These are phyloP conservation scores for Geranium incanum DNA, from an alignment of 441 rosid genomes.

Conservation along the genomic window DNA sequence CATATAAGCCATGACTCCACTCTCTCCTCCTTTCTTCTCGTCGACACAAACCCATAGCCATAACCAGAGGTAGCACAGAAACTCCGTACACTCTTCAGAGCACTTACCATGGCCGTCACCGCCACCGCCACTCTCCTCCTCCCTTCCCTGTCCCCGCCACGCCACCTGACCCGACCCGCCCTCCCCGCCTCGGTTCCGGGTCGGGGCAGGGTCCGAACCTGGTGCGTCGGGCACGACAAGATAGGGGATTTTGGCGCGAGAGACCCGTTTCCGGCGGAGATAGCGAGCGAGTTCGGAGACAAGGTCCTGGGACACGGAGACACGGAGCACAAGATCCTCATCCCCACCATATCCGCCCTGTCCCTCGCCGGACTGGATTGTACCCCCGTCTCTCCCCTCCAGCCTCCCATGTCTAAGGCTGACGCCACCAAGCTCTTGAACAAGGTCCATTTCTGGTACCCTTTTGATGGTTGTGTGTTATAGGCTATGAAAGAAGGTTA, in stretches of 20 bases:
- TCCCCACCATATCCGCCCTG: slow-evolving; percentile 59
- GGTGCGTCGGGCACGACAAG: slow-evolving; percentile 34
- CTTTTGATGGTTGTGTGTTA: not conserved
- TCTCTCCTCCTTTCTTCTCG: not conserved
- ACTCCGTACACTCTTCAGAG: not conserved
- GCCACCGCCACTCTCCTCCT: slow-evolving; percentile 19
- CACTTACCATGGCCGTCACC: slow-evolving; percentile 25
- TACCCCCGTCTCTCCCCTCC: slow-evolving; percentile 56
- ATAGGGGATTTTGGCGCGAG: slow-evolving; percentile 80
- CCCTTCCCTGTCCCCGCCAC: slow-evolving; percentile 21
- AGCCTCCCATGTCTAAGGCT: slow-evolving; percentile 48
- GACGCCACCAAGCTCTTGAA: slow-evolving; percentile 53
- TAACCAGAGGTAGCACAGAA: not conserved
- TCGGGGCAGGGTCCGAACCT: slow-evolving; percentile 22
- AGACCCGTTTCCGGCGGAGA: slow-evolving; percentile 78
- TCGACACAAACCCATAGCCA: not conserved
- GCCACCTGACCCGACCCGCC: slow-evolving; percentile 9
- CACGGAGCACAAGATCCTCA: slow-evolving; percentile 79
- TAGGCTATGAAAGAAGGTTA: not conserved
- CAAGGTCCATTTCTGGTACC: slow-evolving; percentile 41
- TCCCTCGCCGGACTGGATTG: slow-evolving; percentile 64
- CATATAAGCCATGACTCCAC: not conserved
- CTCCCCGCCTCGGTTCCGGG: slow-evolving; percentile 10
- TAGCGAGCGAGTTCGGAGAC: slow-evolving; percentile 71
- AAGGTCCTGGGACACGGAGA: slow-evolving; percentile 56